Percentiles rank a stretch among this genome's conserved stretches.
These are phyloP conservation scores for Lagenidium sp. DNA, from an alignment of 352 stramenopile species.

Conservation along the genomic window DNA sequence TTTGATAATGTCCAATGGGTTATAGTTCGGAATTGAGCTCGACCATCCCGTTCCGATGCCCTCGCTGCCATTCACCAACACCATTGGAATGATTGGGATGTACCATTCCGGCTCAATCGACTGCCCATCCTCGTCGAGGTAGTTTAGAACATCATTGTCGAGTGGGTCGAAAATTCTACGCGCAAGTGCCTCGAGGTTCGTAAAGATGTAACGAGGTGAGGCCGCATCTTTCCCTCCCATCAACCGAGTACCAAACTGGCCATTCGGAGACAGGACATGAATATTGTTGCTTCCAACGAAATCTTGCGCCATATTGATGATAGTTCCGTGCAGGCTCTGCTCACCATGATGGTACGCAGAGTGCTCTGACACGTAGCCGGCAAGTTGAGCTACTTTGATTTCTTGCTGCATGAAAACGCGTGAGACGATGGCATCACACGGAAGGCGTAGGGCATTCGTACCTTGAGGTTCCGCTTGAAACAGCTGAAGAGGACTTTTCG, in stretches of 20 bases:
- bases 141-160: slow-evolving; percentile 88
- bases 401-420: slow-evolving; percentile 29
- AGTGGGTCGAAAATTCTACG: slow-evolving; percentile 82
- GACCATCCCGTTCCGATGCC: slow-evolving; percentile 97
- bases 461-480: slow-evolving; percentile 97
- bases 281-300: slow-evolving; percentile 99
- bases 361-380: slow-evolving; percentile 97
- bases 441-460: no score
- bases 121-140: slow-evolving; percentile 89
- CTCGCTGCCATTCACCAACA: slow-evolving; percentile 95
- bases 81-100: slow-evolving; percentile 95
- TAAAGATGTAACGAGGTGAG: slow-evolving; percentile 93
- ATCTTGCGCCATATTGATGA: slow-evolving; percentile 98
- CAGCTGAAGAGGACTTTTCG: slow-evolving; percentile 97
- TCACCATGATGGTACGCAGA: slow-evolving; percentile 99
- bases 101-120: slow-evolving; percentile 92
- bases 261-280: slow-evolving; percentile 91
- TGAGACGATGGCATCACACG: neutral
- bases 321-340: slow-evolving; percentile 90
- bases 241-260: slow-evolving; percentile 97
- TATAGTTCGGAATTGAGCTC: slow-evolving; percentile 90
- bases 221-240: slow-evolving; percentile 95
- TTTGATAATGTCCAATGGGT: slow-evolving; percentile 85
- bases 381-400: slow-evolving; percentile 92
- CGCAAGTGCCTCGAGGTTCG: slow-evolving; percentile 82